Evolutionary conservation across 805 yeast species (phyloP), one percentile per base, ranked within the genome.

Genomic region (Candida fluviatilis): DNA sequence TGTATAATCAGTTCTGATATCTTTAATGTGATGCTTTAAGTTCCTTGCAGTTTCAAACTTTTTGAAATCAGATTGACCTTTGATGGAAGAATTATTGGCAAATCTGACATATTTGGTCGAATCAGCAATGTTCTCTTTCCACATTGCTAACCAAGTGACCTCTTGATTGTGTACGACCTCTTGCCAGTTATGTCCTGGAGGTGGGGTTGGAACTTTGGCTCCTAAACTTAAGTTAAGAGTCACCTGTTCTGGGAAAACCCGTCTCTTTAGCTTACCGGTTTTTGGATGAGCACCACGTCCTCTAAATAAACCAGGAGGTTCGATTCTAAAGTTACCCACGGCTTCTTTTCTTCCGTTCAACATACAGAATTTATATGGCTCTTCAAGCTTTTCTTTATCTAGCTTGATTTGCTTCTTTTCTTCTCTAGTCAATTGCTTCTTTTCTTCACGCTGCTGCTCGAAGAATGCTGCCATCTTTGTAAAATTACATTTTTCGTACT

Each of bases 271-370:
- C 56, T 83, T 86, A 31, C 99, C 99, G 1, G 97, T 90, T 59
- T 85, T 88, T 13, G 98, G 98, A 59, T 90, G 98, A 0, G 91
- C 89, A 54, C 97, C 98, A 60, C 98, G 84, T 31, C 98, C 99
- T 60, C 97, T 74, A 57, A 90, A 91, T 39, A 91, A 66, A 2
- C 95, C 97, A 0, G 99, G 98, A 23, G 98, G 98, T 69, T 91
- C 99, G 35, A 91, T 82, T 54, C 91, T 72, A 60, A 91, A 91
- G 57, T 91, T 91, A 17, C 97, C 97, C 21, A 91, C 95, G 51
- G 82, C 90, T 54, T 91, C 96, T 52, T 76, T 83, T 49, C 95
- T 75, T 13, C 96, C 97, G 57, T 91, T 87, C 34, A 91, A 66
- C 24, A 75, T 56, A 65, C 98, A 91, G 18, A 75, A 79, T 53